Percentiles rank a stretch among this genome's conserved stretches.
Evolutionary conservation across 768 basidiomycete species (phyloP).

Genomic region (Xerocomellus intermedius): DNA sequence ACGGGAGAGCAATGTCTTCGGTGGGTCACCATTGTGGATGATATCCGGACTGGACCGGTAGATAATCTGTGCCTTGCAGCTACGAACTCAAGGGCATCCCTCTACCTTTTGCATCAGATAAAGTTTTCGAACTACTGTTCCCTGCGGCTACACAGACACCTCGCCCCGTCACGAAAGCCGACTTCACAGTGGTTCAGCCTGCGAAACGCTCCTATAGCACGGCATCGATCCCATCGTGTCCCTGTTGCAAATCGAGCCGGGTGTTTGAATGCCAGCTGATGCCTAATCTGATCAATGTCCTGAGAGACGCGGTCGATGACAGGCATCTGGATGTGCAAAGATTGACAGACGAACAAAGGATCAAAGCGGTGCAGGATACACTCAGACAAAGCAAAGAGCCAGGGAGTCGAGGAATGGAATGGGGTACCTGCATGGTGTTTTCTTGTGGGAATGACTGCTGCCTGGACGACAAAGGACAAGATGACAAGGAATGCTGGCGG

Average conservation of each 20-base stretch:
- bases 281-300: constrained; percentile 86
- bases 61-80: constrained; percentile 38
- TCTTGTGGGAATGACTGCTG: constrained; percentile 84
- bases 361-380: constrained; percentile 54
- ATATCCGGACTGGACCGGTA: not conserved
- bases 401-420: constrained; percentile 77
- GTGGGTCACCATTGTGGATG: constrained; percentile 38
- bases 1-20: constrained; percentile 86
- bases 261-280: constrained; percentile 94
- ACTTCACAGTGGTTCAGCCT: constrained; percentile 49
- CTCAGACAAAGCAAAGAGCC: constrained; percentile 47
- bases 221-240: constrained; percentile 58
- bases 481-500: constrained; percentile 51
- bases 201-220: constrained; percentile 55
- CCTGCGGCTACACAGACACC: constrained; percentile 45
- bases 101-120: constrained; percentile 81
- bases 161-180: constrained; percentile 58
- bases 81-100: constrained; percentile 88
- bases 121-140: constrained; percentile 72
- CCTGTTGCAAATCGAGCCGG: constrained; percentile 60
- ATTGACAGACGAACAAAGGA: constrained; percentile 66
- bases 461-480: constrained; percentile 39
- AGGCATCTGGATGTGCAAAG: constrained; percentile 30
- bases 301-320: constrained; percentile 38
- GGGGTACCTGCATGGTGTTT: constrained; percentile 91